Percentiles rank a stretch among this genome's conserved stretches.
Evolutionary conservation across 2,329 filamentous ascomycete genomes (phyloP).

Genomic region (Hypoxylon sp.): DNA sequence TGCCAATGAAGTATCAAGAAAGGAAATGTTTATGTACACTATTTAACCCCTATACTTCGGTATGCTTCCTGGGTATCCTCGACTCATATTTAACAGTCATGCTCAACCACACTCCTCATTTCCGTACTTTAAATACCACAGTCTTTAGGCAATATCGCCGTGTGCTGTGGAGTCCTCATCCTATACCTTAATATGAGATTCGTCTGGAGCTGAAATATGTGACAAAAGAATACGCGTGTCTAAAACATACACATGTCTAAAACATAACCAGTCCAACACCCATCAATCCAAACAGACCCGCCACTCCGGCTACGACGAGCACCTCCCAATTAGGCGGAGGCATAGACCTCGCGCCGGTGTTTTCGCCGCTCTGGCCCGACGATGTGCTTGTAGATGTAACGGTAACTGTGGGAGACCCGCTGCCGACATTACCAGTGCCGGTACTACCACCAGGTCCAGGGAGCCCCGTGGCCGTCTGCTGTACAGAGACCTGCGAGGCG

Average conservation of each 20-base stretch:
- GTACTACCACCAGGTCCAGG: constrained; percentile 31
- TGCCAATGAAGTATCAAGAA: background rate
- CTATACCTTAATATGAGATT: background rate
- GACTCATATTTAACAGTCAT: constrained; percentile 8
- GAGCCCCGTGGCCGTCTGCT: constrained; percentile 46
- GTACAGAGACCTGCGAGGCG: constrained; percentile 53
- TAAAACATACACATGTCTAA: constrained; percentile 43
- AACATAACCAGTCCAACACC: constrained; percentile 50
- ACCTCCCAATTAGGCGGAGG: constrained; percentile 48
- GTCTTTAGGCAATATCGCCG: background rate
- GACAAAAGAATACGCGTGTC: constrained; percentile 5
- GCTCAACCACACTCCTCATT: background rate
- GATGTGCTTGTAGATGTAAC: constrained; percentile 38
- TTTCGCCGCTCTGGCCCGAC: constrained; percentile 33
- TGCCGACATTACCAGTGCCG: constrained; percentile 25
- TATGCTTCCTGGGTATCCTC: constrained; percentile 14
- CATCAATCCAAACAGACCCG: constrained; percentile 49
- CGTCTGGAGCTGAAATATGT: background rate
- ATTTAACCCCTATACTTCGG: background rate
- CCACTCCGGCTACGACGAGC: constrained; percentile 40
- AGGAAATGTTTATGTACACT: constrained; percentile 15
- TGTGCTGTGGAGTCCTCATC: background rate
- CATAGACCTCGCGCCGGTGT: constrained; percentile 39
- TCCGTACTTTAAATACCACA: background rate
- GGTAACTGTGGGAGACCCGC: constrained; percentile 24